Evolutionary conservation across 441 rosid species (phyloP).

Genomic region (Flueggea neowawraea): DNA sequence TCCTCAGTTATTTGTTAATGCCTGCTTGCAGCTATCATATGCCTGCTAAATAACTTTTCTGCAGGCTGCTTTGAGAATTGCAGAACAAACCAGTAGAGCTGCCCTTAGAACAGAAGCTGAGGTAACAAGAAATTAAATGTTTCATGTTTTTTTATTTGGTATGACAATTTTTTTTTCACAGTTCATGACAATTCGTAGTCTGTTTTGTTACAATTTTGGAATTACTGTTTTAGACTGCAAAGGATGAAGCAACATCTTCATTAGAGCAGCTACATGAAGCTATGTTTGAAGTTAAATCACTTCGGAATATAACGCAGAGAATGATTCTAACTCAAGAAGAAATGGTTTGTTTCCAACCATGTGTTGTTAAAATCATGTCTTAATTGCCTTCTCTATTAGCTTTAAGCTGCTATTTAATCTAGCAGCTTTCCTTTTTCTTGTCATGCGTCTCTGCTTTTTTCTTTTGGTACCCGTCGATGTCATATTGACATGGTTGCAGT

Average conservation of each 20-base stretch:
- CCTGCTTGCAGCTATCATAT: not conserved
- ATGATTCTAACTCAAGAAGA: constrained; percentile 68
- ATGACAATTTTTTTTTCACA: constrained; percentile 1
- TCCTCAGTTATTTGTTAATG: constrained; percentile 2
- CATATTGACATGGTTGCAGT: constrained; percentile 40
- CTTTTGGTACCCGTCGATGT: constrained; percentile 6
- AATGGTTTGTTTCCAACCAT: constrained; percentile 52
- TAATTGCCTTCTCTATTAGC: not conserved
- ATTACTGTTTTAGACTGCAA: constrained; percentile 48
- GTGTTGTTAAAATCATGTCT: not conserved
- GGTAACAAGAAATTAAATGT: constrained; percentile 42
- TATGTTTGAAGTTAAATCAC: constrained; percentile 31
- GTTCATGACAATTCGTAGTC: constrained; percentile 2
- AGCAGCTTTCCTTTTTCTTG: not conserved
- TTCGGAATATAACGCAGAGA: constrained; percentile 44
- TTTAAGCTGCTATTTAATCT: not conserved
- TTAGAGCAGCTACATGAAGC: constrained; percentile 43
- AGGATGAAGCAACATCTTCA: constrained; percentile 66
- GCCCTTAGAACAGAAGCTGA: constrained; percentile 71
- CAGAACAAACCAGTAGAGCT: constrained; percentile 48
- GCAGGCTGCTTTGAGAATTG: constrained; percentile 72
- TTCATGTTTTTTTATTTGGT: constrained; percentile 11
- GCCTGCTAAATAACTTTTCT: constrained; percentile 7
- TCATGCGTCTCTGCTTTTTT: not conserved
- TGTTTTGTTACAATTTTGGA: constrained; percentile 5